Evolutionary conservation across 306 rosid species (phyloP).

Genomic region (Gastrolobium villosum): DNA sequence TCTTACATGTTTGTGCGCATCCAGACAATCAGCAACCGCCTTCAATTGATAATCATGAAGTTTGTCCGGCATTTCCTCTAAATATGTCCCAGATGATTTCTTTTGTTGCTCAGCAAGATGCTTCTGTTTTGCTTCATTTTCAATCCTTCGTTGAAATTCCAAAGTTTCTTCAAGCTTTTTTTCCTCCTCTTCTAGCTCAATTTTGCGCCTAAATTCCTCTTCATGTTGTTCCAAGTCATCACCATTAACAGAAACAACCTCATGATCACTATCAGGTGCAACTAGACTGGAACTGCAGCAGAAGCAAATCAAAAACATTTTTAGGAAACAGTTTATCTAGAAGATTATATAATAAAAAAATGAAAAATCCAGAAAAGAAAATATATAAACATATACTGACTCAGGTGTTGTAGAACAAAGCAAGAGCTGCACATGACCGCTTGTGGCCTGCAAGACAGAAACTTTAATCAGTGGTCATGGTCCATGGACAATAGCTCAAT

Average conservation of each 20-base stretch:
- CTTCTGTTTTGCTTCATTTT: constrained; percentile 93
- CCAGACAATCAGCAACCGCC: constrained; percentile 53
- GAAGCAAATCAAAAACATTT: constrained; percentile 46
- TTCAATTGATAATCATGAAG: constrained; percentile 51
- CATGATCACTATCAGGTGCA: constrained; percentile 67
- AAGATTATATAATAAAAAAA: constrained; percentile 5
- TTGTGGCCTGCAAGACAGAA: constrained; percentile 62
- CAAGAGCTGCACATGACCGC: constrained; percentile 58
- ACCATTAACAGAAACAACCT: constrained; percentile 57
- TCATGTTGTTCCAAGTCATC: constrained; percentile 73
- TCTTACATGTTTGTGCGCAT: constrained; percentile 51
- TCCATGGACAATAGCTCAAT: constrained; percentile 44
- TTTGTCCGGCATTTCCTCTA: constrained; percentile 58
- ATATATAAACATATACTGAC: constrained; percentile 53
- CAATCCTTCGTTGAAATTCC: constrained; percentile 89
- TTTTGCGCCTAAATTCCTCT: constrained; percentile 79
- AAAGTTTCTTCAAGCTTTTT: constrained; percentile 93
- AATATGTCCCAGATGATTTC: constrained; percentile 61
- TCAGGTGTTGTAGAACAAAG: constrained; percentile 58
- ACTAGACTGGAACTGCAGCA: constrained; percentile 71
- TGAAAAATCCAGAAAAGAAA: constrained; percentile 19
- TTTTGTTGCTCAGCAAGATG: constrained; percentile 90
- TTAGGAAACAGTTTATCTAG: constrained; percentile 34
- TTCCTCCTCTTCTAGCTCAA: constrained; percentile 92
- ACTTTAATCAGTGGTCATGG: constrained; percentile 45